phyloP scores from a whole-genome alignment of 306 rosid species.

The Trifolium subterraneum region DNA sequence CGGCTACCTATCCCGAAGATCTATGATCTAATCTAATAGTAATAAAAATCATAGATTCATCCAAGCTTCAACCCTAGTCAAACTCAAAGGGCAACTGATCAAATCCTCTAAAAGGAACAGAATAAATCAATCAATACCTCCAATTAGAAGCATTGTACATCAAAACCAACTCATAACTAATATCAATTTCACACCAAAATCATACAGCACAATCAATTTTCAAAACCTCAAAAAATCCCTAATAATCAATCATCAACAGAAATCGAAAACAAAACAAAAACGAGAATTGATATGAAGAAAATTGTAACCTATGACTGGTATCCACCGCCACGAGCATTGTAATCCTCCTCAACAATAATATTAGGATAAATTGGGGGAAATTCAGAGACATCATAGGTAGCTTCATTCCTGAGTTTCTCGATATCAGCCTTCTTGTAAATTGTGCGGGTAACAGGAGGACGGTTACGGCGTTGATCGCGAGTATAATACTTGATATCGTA shows the following conservation, averaged over 20 bases:
- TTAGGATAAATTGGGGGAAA: conserved; percentile 80
- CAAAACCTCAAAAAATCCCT: conserved; percentile 8
- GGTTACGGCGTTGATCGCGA: conserved; percentile 97
- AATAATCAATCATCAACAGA: conserved; percentile 20
- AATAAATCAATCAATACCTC: background rate
- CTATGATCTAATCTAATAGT: background rate
- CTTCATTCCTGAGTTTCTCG: conserved; percentile 63
- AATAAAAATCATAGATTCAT: background rate
- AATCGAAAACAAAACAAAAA: background rate
- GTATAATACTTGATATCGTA: conserved; percentile 82
- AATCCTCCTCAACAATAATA: conserved; percentile 63
- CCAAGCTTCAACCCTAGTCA: conserved; percentile 3
- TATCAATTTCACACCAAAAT: background rate
- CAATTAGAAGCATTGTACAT: background rate
- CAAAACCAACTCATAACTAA: conserved; percentile 2
- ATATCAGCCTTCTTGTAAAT: conserved; percentile 69
- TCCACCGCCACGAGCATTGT: conserved; percentile 82
- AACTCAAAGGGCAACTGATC: background rate
- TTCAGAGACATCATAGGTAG: conserved; percentile 54
- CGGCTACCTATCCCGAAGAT: too few relatives aligned
- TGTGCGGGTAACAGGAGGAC: conserved; percentile 79
- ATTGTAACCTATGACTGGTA: conserved; percentile 59
- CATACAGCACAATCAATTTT: conserved; percentile 17
- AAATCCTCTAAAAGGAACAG: background rate
- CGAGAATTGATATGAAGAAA: background rate